phyloP scores from a whole-genome alignment of 202 grass and related monocot genomes.

The Bolboschoenoplectus hybrid region DNA sequence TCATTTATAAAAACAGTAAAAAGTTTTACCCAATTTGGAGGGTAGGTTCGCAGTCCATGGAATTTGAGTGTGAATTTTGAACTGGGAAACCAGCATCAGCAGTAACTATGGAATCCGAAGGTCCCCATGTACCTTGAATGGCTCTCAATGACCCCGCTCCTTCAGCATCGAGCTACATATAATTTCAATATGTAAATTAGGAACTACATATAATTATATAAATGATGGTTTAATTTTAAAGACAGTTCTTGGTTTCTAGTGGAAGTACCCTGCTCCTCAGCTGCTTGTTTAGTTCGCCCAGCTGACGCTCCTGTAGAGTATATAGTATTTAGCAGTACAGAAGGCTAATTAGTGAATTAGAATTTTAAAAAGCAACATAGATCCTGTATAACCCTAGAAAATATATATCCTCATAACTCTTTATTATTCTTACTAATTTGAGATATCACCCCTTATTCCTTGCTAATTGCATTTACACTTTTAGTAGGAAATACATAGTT shows the following conservation, averaged over 20 bases:
- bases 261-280: conserved; percentile 67
- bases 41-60: conserved; percentile 76
- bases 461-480: not conserved
- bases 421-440: not conserved
- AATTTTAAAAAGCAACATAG: not conserved
- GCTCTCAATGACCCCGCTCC: conserved; percentile 57
- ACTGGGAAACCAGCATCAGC: conserved; percentile 51
- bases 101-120: conserved; percentile 50
- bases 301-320: conserved; percentile 69
- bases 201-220: not conserved
- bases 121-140: conserved; percentile 64
- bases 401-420: not conserved
- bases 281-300: conserved; percentile 91
- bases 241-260: not conserved
- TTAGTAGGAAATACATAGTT: not conserved
- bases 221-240: not conserved
- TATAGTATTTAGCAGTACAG: not conserved
- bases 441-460: not conserved
- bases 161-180: conserved; percentile 69
- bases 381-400: not conserved
- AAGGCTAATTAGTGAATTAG: not conserved
- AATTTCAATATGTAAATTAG: not conserved
- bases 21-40: conserved; percentile 81
- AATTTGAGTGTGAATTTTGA: conserved; percentile 54
- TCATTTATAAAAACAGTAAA: not conserved